A percentile compares a stretch with the other conserved stretches of the same genome.
phyloP scores from a whole-genome alignment of 257 asterid species.

The Forsythia suspensa region DNA sequence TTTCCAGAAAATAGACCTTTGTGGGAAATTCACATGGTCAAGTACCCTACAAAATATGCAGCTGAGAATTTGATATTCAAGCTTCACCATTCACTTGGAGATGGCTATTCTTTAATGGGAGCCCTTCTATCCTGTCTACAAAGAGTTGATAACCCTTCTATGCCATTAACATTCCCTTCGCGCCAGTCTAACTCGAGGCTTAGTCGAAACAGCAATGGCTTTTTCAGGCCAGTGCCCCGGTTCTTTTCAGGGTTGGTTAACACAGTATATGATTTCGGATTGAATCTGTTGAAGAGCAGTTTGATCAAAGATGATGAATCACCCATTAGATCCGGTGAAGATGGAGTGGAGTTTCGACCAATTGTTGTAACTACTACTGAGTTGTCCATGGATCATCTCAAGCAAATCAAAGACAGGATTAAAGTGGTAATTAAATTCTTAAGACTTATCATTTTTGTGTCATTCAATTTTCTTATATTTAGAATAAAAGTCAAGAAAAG shows the following conservation, averaged over 20 bases:
- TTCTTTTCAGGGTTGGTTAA: slow-evolving; percentile 22
- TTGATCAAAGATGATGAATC: slow-evolving; percentile 37
- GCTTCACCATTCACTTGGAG: slow-evolving; percentile 49
- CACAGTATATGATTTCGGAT: slow-evolving; percentile 32
- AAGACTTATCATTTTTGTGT: not conserved
- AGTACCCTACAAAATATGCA: slow-evolving; percentile 41
- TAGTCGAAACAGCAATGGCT: not conserved
- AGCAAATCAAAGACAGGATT: slow-evolving; percentile 35
- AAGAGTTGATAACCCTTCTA: slow-evolving; percentile 41
- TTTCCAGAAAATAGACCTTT: slow-evolving; percentile 38
- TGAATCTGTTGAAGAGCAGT: slow-evolving; percentile 43
- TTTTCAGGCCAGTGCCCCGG: slow-evolving; percentile 10
- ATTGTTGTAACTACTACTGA: slow-evolving; percentile 33
- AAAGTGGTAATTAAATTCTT: slow-evolving; percentile 24
- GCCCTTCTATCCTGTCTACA: slow-evolving; percentile 45
- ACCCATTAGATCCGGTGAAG: slow-evolving; percentile 33
- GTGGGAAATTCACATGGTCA: slow-evolving; percentile 45
- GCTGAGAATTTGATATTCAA: slow-evolving; percentile 37
- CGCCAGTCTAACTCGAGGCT: slow-evolving; percentile 1
- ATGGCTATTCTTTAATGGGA: slow-evolving; percentile 48
- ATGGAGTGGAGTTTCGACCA: slow-evolving; percentile 39
- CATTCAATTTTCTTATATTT: not conserved
- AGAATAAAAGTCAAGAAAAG: no score
- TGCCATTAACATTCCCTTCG: slow-evolving; percentile 37
- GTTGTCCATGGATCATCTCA: slow-evolving; percentile 30